Evolutionary conservation across 768 basidiomycete genomes (phyloP), one percentile per base, ranked within the genome.

Genomic region (Termitomyces sp.): DNA sequence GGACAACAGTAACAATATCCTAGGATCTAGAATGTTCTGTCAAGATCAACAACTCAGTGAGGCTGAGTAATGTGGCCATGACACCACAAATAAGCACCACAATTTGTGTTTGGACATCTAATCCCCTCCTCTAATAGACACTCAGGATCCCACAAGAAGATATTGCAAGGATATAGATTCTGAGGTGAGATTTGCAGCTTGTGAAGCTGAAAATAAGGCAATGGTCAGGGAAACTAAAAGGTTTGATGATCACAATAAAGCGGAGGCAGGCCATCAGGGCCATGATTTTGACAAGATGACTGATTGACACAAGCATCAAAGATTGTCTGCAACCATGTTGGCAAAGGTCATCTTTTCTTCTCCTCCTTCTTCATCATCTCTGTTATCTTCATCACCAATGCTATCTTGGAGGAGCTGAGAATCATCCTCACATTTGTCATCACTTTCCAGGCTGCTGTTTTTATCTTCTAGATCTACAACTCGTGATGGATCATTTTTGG

Each of bases 101-200:
- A 28, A 28, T 28, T 28, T 28, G 28, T 2, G 4, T 28, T 28
- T 39, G 68, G 64, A 35, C 68, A 69, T 33, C 9, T 18, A 20
- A 53, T 58, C 7, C 62, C 40, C 9, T 32, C 33, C n/a, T 22
- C 16, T 18, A 22, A 3, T 46, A 64, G 22, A 54, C 33, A 35
- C 16, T 48, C 11, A 9, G 64, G 68, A 40, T 67, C 4, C 28
- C 28, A 28, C 62, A 2, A 65, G 5, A 42, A 69, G 65, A 65
- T 61, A 7, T 54, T n/a, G 7, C 46, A 51, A 20, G 42, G 39
- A 33, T 64, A 69, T 6, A 64, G 35, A 18, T 63, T 28, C 18
- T 59, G 20, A 0, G 66, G 68, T n/a, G 59, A 60, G 15, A 64
- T n/a, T 5, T 46, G 28, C 33, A 18, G 18, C 8, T 38, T 20